These are phyloP conservation scores for Magnaporthales sp. DNA, from an alignment of 2,329 filamentous ascomycete species.

Conservation along the genomic window DNA sequence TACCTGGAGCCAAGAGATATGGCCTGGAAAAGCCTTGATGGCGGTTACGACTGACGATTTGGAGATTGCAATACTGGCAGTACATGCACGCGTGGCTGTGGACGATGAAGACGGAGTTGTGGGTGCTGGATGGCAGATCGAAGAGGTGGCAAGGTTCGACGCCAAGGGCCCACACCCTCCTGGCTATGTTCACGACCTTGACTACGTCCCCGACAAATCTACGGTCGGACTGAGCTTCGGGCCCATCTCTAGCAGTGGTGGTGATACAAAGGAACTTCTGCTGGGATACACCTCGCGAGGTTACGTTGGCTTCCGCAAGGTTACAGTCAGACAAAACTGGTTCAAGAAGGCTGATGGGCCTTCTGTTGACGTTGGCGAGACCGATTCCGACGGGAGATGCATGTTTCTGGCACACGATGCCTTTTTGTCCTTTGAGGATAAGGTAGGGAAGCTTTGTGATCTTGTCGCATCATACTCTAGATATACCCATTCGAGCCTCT, in stretches of 20 bases:
- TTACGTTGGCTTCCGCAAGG: conserved; percentile 45
- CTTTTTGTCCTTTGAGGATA: conserved; percentile 47
- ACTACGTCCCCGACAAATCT: conserved; percentile 38
- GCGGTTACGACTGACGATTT: conserved; percentile 42
- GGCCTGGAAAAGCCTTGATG: conserved; percentile 32
- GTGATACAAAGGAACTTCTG: conserved; percentile 26
- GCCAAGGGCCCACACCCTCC: conserved; percentile 34
- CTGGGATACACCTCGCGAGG: conserved; percentile 42
- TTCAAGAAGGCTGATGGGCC: conserved; percentile 16
- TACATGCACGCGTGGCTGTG: conserved; percentile 15
- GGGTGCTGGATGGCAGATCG: conserved; percentile 37
- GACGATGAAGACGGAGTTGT: conserved; percentile 17
- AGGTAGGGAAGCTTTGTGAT: conserved; percentile 23
- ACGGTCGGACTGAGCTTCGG: conserved; percentile 46
- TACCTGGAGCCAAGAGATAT: conserved; percentile 40
- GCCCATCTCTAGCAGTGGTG: conserved; percentile 35
- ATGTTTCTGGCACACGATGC: conserved; percentile 40
- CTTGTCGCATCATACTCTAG: not conserved
- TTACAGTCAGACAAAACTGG: conserved; percentile 32
- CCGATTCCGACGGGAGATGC: conserved; percentile 39
- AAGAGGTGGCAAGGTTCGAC: conserved; percentile 40
- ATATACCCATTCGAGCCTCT: not conserved
- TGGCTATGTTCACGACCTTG: conserved; percentile 32
- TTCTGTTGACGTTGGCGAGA: conserved; percentile 29
- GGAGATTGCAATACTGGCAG: conserved; percentile 41